Evolutionary conservation across 371 early-diverging fungal species (phyloP).

Genomic region (Lichtheimia corymbifera): DNA sequence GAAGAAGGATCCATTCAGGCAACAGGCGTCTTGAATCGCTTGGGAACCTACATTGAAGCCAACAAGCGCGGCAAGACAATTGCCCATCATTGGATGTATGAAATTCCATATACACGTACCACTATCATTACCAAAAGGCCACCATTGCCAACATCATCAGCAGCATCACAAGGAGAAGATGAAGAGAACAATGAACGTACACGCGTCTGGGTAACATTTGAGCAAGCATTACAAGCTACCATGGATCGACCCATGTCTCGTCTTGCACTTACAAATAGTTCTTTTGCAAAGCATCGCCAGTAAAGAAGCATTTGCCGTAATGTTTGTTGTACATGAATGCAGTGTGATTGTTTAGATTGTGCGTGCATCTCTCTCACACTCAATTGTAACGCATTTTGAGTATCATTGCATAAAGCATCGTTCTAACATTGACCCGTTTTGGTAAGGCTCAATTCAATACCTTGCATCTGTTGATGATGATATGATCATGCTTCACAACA

Average conservation of each 20-base stretch:
- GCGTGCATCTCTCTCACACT: no score
- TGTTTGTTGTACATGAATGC: no score
- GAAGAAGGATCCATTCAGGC: slow-evolving; percentile 34
- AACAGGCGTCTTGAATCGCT: slow-evolving; percentile 16
- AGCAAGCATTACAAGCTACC: slow-evolving; percentile 36
- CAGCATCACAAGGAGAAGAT: no score
- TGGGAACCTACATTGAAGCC: slow-evolving; percentile 42
- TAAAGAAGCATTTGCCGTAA: no score
- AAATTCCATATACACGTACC: slow-evolving; percentile 24
- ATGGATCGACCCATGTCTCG: slow-evolving; percentile 38
- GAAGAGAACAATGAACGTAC: background rate
- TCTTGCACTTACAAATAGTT: slow-evolving; percentile 31
- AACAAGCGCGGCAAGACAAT: slow-evolving; percentile 45
- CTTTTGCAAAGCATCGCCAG: background rate
- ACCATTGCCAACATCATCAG: no score
- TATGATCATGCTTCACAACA: no score
- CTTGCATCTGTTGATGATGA: no score
- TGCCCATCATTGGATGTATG: slow-evolving; percentile 50
- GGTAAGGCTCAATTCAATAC: no score
- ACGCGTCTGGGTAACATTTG: slow-evolving; percentile 28
- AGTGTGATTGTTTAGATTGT: no score
- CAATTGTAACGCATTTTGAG: no score
- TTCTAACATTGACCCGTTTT: no score
- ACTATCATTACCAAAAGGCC: background rate
- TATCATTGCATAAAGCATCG: no score